Evolutionary conservation across 2,329 filamentous ascomycete species (phyloP).

Genomic region (Trichophyton benhamiae): DNA sequence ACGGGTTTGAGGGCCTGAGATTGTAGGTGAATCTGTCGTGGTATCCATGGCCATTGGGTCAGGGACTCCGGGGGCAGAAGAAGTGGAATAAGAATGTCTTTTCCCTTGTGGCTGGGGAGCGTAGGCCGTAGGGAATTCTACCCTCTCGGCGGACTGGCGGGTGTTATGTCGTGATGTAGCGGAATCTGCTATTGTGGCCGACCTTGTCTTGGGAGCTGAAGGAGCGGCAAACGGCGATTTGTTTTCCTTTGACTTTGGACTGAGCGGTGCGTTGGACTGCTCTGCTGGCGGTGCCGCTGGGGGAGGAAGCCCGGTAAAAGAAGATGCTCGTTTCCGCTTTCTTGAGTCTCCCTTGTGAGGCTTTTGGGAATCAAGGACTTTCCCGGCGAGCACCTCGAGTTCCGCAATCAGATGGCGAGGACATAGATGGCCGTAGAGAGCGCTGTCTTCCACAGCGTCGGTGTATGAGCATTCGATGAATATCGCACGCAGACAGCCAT

Average conservation of each 20-base stretch:
- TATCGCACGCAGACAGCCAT: constrained; percentile 61
- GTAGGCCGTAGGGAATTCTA: neutral
- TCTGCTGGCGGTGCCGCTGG: neutral
- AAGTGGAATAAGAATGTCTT: neutral
- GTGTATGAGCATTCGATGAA: constrained; percentile 96
- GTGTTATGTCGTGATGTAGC: neutral
- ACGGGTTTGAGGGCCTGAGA: neutral
- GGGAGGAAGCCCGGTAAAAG: constrained; percentile 4
- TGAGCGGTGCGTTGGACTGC: neutral
- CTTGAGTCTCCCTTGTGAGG: constrained; percentile 18
- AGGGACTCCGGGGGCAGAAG: too few species aligned
- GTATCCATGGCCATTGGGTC: neutral
- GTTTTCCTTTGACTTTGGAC: constrained; percentile 6
- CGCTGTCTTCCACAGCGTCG: constrained; percentile 61
- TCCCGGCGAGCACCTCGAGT: constrained; percentile 55
- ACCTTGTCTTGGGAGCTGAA: constrained; percentile 2
- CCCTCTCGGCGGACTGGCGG: neutral
- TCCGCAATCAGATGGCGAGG: constrained; percentile 74
- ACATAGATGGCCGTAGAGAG: constrained; percentile 78
- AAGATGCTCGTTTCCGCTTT: constrained; percentile 32
- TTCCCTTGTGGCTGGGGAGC: neutral
- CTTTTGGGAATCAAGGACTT: constrained; percentile 49
- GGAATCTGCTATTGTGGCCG: neutral
- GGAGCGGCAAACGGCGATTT: neutral
- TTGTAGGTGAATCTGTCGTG: neutral